phyloP scores from a whole-genome alignment of 163 green algal species.

The Chlorella variabilis region DNA sequence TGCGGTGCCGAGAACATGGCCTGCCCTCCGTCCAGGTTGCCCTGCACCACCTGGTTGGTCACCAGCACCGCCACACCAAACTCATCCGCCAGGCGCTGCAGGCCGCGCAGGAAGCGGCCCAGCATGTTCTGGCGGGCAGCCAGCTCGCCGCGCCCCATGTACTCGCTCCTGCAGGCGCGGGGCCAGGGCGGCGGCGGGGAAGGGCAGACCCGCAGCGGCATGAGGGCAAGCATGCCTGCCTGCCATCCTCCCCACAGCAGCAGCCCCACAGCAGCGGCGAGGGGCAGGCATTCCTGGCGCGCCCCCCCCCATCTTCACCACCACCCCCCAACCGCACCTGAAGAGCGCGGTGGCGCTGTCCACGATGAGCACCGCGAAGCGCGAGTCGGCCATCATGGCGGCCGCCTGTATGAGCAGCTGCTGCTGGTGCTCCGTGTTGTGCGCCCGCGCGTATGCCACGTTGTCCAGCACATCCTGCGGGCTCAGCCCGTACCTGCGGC shows the following conservation, averaged over 20 bases:
- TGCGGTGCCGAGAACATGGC: slow-evolving; percentile 84
- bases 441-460: slow-evolving; percentile 96
- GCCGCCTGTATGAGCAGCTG: slow-evolving; percentile 87
- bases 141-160: slow-evolving; percentile 94
- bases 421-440: slow-evolving; percentile 99
- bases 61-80: slow-evolving; percentile 97
- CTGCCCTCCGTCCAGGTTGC: slow-evolving; percentile 89
- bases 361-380: slow-evolving; percentile 95
- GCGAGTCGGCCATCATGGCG: slow-evolving; percentile 92
- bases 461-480: slow-evolving; percentile 97
- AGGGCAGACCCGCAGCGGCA: not conserved
- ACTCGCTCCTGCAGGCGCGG: slow-evolving; percentile 85
- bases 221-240: not conserved
- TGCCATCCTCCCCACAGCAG: no score
- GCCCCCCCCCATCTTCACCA: no score
- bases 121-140: slow-evolving; percentile 91
- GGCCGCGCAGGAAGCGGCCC: slow-evolving; percentile 89
- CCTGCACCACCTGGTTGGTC: slow-evolving; percentile 96
- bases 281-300: no score
- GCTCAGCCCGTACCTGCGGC: slow-evolving; percentile 85
- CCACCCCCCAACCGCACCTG: no score
- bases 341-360: slow-evolving; percentile 96
- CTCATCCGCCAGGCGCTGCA: slow-evolving; percentile 95
- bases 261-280: not conserved
- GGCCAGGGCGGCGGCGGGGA: no score